phyloP scores from a whole-genome alignment of 495 filamentous ascomycete genomes.

The Lophiostoma macrostomum region DNA sequence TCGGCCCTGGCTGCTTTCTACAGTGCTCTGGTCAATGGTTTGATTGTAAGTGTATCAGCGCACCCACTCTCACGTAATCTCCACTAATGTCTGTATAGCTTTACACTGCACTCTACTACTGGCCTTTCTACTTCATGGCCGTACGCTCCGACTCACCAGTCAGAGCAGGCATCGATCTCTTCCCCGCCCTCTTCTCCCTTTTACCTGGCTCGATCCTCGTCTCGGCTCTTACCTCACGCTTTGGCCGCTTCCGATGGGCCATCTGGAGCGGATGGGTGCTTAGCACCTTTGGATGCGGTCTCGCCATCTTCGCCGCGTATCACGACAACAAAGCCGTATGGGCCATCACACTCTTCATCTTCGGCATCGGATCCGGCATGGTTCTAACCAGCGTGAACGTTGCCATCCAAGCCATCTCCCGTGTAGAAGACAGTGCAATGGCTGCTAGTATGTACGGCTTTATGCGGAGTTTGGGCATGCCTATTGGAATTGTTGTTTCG shows the following conservation, averaged over 20 bases:
- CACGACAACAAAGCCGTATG: constrained; percentile 43
- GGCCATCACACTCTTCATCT: constrained; percentile 46
- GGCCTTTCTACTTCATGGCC: constrained; percentile 61
- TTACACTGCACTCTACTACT: constrained; percentile 49
- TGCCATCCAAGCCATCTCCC: constrained; percentile 14
- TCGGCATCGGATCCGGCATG: constrained; percentile 37
- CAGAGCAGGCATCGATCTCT: constrained; percentile 54
- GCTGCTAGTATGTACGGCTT: constrained; percentile 21
- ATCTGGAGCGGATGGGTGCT: constrained; percentile 53
- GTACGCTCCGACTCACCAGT: constrained; percentile 52
- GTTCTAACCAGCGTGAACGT: constrained; percentile 14
- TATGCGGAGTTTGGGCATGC: constrained; percentile 14
- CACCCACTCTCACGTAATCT: background rate
- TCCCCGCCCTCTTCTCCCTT: constrained; percentile 41
- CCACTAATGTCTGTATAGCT: background rate
- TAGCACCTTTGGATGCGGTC: constrained; percentile 46
- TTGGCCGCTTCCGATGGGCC: constrained; percentile 43
- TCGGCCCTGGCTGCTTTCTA: constrained; percentile 44
- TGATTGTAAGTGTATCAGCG: background rate
- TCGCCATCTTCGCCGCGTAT: constrained; percentile 46
- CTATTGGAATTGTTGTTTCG: constrained; percentile 4
- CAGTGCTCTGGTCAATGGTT: constrained; percentile 47
- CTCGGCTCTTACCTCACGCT: background rate
- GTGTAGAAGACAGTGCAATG: constrained; percentile 16
- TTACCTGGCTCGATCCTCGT: background rate